A percentile compares a stretch with the other conserved stretches of the same genome.
These are phyloP conservation scores for Stentor coeruleus DNA, from an alignment of 73 alveolate genomes.

Conservation along the genomic window DNA sequence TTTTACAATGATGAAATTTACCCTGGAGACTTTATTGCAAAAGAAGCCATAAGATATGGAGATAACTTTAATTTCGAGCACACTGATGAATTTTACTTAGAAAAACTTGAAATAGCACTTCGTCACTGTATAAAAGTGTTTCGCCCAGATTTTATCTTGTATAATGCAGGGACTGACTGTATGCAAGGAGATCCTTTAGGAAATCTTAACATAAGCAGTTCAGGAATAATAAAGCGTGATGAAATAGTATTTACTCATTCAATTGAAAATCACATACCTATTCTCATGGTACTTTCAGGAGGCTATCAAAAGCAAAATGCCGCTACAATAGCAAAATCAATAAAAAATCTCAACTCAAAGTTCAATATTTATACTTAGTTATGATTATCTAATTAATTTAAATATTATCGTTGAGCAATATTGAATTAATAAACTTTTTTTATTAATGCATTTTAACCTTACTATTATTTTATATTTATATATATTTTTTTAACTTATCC, in stretches of 20 bases:
- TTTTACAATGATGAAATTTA: slow-evolving; percentile 65
- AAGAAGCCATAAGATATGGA: slow-evolving; percentile 45
- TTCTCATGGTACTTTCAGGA: slow-evolving; percentile 80
- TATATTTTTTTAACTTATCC: too few relatives aligned
- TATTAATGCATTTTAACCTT: too few relatives aligned
- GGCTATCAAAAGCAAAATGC: slow-evolving; percentile 75
- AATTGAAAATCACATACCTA: slow-evolving; percentile 45
- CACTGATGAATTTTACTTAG: slow-evolving; percentile 48
- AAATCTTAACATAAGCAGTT: slow-evolving; percentile 39
- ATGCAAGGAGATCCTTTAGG: slow-evolving; percentile 78
- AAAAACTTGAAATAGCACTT: slow-evolving; percentile 26
- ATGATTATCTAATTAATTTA: background rate
- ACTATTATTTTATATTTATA: too few relatives aligned
- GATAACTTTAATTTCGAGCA: slow-evolving; percentile 34
- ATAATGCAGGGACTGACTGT: slow-evolving; percentile 90
- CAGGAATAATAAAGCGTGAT: slow-evolving; percentile 69
- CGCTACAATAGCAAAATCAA: slow-evolving; percentile 61
- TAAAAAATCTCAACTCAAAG: slow-evolving; percentile 33
- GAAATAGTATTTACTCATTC: slow-evolving; percentile 52
- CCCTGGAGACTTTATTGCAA: slow-evolving; percentile 77
- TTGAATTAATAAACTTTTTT: too few relatives aligned
- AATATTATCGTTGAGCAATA: too few relatives aligned
- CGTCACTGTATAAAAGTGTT: slow-evolving; percentile 34
- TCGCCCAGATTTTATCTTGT: slow-evolving; percentile 63
- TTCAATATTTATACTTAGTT: slow-evolving; percentile 10